Percentiles rank a stretch among this genome's conserved stretches.
Conservation (phyloP, 345 rosid species). For the Camelina laxa region DNA sequence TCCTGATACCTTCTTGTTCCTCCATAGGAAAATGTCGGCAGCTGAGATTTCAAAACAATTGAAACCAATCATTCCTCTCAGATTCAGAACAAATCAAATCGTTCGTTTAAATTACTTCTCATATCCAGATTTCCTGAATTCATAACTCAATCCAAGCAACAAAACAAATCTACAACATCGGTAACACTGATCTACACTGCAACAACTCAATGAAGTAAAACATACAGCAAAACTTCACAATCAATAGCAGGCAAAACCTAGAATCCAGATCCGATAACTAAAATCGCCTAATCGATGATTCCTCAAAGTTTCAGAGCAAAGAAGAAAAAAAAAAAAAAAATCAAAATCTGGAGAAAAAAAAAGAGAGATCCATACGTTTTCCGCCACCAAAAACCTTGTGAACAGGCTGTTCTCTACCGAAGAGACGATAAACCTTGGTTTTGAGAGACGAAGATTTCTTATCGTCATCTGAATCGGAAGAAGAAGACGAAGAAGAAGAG, state of each 20-base stretch:
- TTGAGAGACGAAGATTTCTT: slow-evolving; percentile 43
- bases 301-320: background rate
- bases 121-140: background rate
- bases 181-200: slow-evolving; percentile 5
- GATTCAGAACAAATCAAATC: background rate
- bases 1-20: slow-evolving; percentile 92
- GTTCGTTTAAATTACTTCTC: background rate
- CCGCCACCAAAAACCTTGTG: slow-evolving; percentile 49
- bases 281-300: slow-evolving; percentile 11
- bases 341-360: background rate
- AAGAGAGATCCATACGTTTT: slow-evolving; percentile 50
- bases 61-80: background rate
- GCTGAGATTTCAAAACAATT: slow-evolving; percentile 45
- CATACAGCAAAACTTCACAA: slow-evolving; percentile 7
- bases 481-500: slow-evolving; percentile 42
- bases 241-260: slow-evolving; percentile 5
- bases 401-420: slow-evolving; percentile 69
- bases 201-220: background rate
- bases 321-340: background rate
- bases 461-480: slow-evolving; percentile 48
- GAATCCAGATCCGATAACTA: slow-evolving; percentile 37
- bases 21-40: slow-evolving; percentile 93
- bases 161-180: background rate
- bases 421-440: slow-evolving; percentile 62
- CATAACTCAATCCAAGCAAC: slow-evolving; percentile 3